Conservation (phyloP, 2,329 filamentous ascomycete species). For the Parastagonospora nodorum region DNA sequence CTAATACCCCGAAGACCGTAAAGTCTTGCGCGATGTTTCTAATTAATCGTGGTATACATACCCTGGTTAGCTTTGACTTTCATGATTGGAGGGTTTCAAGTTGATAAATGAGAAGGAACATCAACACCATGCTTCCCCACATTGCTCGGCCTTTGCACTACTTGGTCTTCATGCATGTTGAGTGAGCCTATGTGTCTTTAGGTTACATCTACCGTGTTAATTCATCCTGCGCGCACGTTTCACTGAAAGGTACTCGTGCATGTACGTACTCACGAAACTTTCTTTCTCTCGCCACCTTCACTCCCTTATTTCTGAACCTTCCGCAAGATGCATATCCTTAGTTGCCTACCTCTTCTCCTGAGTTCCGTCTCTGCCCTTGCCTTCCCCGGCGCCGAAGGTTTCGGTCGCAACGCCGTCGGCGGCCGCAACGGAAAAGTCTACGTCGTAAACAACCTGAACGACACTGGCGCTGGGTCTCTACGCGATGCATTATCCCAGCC, state of each 20-base stretch:
- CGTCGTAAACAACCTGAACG: slow-evolving; percentile 56
- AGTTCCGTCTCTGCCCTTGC: slow-evolving; percentile 38
- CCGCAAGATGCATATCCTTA: slow-evolving; percentile 17
- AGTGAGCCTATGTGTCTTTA: too few species aligned
- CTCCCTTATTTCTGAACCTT: background rate
- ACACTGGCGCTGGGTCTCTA: slow-evolving; percentile 56
- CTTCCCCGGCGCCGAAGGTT: slow-evolving; percentile 59
- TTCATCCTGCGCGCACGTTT: too few species aligned
- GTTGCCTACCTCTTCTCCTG: slow-evolving; percentile 20
- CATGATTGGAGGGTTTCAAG: slow-evolving; percentile 17
- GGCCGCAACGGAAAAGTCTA: slow-evolving; percentile 55
- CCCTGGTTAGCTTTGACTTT: background rate
- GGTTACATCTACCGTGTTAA: too few species aligned
- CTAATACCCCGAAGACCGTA: too few species aligned
- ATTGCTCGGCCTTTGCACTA: too few species aligned
- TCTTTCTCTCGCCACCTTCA: background rate
- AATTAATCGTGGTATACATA: background rate
- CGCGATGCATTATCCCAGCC: slow-evolving; percentile 56
- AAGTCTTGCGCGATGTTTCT: too few species aligned
- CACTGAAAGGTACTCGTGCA: background rate
- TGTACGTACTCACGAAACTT: background rate
- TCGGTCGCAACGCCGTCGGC: slow-evolving; percentile 54
- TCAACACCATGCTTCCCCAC: background rate
- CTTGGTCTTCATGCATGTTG: too few species aligned
- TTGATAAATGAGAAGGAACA: slow-evolving; percentile 15